Base-by-base conservation (phyloP, 31 red algal species). In the Asparagopsis taxiformis region DNA sequence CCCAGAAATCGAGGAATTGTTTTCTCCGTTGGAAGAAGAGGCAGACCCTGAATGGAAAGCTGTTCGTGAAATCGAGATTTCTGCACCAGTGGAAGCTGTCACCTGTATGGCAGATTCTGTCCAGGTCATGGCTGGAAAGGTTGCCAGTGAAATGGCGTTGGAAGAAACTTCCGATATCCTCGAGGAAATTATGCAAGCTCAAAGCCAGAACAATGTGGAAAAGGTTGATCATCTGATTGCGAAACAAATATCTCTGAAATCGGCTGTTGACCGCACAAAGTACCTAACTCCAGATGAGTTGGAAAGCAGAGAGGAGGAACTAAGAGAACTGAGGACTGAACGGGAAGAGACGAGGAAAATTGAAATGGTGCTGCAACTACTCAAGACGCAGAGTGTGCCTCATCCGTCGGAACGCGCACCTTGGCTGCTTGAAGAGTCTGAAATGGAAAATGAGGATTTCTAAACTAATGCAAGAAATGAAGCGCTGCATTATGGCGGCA, bases 1-100 rank as follows among this genome's bases (percentile, higher is more conserved):
- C 58, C 46, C 51, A 39, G 80, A 85, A 57, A 75, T 74, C 35
- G 80, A 85, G 30, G 59, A 74, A 21, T 33, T 85, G 23, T 85
- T 85, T 49, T 31, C 67, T 31, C 59, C 59, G 0, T 65, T 74
- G 7, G 70, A 74, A 54, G 80, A 74, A 67, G 68, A 74, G 50
- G 44, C 34, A 34, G 80, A 85, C 57, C 26, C 33, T 20, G 68
- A 67, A 33, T 74, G 68, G 67, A 51, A 44, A 33, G 80, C 25
- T 19, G 36, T 85, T 36, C 68, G 61, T 22, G 51, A 32, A 15
- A 43, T 85, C 20, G 80, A 74, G 52, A 53, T 73, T 24, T n/a
- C 53, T 32, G 49, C 66, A 22, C 80, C 80, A 1, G 61, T 85
- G 35, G 60, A 74, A 11, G 52, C 74, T 33, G 80, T 85, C 4